phyloP scores from a whole-genome alignment of 208 protist genomes.

The Tritrichomonas musculus region DNA sequence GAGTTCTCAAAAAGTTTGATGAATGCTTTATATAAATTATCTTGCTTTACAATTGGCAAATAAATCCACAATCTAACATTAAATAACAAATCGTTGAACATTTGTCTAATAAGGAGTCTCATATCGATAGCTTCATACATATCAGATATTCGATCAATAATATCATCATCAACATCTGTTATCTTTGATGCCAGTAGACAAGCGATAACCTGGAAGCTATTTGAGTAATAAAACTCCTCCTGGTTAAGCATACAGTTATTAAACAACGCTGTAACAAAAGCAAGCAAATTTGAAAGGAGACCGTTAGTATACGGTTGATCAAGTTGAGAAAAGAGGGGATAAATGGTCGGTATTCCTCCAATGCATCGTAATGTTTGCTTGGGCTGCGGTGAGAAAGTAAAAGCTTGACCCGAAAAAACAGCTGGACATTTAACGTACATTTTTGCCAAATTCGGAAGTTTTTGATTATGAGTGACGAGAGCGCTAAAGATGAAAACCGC shows the following conservation, averaged over 20 bases:
- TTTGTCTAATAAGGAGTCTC: not conserved
- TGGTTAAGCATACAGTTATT: not conserved
- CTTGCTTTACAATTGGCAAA: not conserved
- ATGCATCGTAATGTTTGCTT: not conserved
- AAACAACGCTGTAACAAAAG: not conserved
- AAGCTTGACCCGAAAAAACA: not conserved
- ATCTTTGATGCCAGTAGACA: not conserved
- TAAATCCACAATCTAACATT: constrained; percentile 17
- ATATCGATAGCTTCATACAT: not conserved
- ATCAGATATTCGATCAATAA: not conserved
- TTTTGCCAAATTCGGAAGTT: too few species aligned
- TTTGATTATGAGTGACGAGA: too few species aligned
- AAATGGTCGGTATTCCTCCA: not conserved
- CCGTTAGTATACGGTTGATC: not conserved
- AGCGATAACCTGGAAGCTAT: not conserved
- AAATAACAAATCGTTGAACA: not conserved
- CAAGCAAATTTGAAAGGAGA: not conserved
- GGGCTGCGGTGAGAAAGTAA: not conserved
- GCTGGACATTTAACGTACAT: too few species aligned
- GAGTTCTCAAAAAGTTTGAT: not conserved
- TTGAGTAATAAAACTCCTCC: not conserved
- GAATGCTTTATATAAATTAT: not conserved
- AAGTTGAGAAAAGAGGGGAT: not conserved
- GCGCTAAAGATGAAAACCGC: too few species aligned
- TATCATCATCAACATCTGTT: not conserved